Evolutionary conservation across 352 stramenopile species (phyloP).

Genomic region (Pythium rhizo-oryzae): DNA sequence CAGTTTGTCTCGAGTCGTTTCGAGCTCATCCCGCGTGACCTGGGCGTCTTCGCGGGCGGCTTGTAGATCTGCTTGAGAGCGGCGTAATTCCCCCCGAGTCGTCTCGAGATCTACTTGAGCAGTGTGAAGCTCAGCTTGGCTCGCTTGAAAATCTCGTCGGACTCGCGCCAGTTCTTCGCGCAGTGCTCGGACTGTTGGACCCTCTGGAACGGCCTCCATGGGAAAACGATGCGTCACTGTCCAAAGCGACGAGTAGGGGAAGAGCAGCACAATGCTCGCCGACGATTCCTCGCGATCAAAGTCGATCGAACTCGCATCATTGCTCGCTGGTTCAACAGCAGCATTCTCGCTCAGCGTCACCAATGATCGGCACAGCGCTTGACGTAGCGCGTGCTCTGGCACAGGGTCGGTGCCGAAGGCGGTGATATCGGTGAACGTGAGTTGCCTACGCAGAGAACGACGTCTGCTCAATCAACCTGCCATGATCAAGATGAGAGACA

Average conservation of each 20-base stretch:
- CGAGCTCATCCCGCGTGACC: background rate
- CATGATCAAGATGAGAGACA: background rate
- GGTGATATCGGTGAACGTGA: slow-evolving; percentile 16
- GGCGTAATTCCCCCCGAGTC: background rate
- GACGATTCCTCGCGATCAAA: slow-evolving; percentile 1
- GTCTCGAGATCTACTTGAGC: background rate
- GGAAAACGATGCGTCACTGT: background rate
- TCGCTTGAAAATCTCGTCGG: background rate
- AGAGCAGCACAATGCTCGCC: background rate
- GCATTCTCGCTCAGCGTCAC: background rate
- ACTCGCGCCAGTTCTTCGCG: background rate
- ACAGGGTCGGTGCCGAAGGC: background rate
- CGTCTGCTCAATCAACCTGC: no score
- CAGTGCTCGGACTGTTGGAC: background rate
- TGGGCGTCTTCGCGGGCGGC: background rate
- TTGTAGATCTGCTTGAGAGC: background rate
- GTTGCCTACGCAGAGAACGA: background rate
- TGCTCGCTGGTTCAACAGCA: background rate
- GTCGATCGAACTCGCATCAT: slow-evolving; percentile 10
- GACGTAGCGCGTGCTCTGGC: background rate
- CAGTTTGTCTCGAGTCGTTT: background rate
- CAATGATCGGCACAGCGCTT: background rate
- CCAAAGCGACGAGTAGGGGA: slow-evolving; percentile 2
- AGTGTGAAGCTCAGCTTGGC: background rate
- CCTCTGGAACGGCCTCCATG: background rate